A percentile compares a stretch with the other conserved stretches of the same genome.
Evolutionary conservation across 1,139 yeast species (phyloP).

Genomic region (Debaryomyces psychrophilus): DNA sequence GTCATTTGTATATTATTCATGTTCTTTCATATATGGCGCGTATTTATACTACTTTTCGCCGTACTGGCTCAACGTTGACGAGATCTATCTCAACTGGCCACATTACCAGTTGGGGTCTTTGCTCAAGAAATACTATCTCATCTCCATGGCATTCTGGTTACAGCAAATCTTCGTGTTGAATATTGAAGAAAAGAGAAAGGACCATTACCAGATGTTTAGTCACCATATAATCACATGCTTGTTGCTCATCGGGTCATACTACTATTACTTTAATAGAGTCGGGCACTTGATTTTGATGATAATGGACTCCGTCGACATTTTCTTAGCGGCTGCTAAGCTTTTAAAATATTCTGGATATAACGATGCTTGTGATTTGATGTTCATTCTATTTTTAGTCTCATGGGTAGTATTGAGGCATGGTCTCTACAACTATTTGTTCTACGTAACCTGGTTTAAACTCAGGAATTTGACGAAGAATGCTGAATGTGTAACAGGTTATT

Average conservation of each 20-base stretch:
- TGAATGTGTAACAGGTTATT: constrained; percentile 35
- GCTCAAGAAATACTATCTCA: constrained; percentile 73
- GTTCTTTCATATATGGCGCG: constrained; percentile 61
- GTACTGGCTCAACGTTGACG: constrained; percentile 61
- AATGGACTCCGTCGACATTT: constrained; percentile 84
- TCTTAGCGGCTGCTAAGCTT: constrained; percentile 73
- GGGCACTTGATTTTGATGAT: constrained; percentile 78
- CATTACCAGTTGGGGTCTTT: constrained; percentile 52
- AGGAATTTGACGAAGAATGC: constrained; percentile 40
- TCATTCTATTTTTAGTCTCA: constrained; percentile 62
- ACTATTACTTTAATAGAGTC: constrained; percentile 69
- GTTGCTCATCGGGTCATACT: constrained; percentile 72
- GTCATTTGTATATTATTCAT: constrained; percentile 64
- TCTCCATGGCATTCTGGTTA: constrained; percentile 76
- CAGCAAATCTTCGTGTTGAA: constrained; percentile 78
- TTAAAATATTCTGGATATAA: constrained; percentile 70
- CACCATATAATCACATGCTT: constrained; percentile 83
- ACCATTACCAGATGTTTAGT: constrained; percentile 81
- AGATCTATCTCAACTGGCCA: constrained; percentile 78
- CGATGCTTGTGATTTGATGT: constrained; percentile 66
- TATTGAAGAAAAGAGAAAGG: constrained; percentile 79
- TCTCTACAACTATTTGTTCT: constrained; percentile 67
- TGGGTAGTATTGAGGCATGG: constrained; percentile 82
- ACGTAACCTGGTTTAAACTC: constrained; percentile 49
- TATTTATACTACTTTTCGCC: constrained; percentile 59